Base-by-base conservation (phyloP, 495 filamentous ascomycete genomes). In the Annulohypoxylon moriforme region DNA sequence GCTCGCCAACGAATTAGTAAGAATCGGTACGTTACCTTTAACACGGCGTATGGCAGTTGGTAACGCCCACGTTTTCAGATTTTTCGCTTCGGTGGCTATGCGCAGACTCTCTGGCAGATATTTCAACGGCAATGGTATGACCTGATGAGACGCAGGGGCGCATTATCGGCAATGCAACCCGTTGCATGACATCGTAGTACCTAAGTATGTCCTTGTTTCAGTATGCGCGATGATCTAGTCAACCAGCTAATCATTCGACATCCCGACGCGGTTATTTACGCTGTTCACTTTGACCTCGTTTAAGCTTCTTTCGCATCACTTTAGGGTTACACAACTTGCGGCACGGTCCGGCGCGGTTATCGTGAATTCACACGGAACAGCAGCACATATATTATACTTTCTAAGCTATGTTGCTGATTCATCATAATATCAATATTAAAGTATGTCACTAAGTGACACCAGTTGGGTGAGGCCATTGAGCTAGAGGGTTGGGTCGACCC, bases 341-440 rank as follows among this genome's bases (percentile, higher is more conserved):
- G 68, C 63, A 27, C 69, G 63, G 59, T 11, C 57, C 63, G 69
- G 42, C 40, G 49, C 69, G 59, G 63, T 58, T 46, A 65, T 65
- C 36, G 22, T 34, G 8, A 64, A 53, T 36, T 20, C 56, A 25
- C 25, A 42, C 18, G 8, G 31, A 29, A n/a, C 36, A 40, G n/a
- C 46, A 29, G 8, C 31, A 46, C 16, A 25, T 31, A 20, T 25
- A 14, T 14, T 25, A 29, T 6, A 40, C 18, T 3, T 6, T 27
- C 27, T 47, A 38, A 40, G 4, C 36, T 67, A 55, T 53, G 40
- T 42, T 11, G 22, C 8, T 2, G 3, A 55, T 6, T 64, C 22
- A 25, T 24, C 10, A 31, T 34, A 27, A 13, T 47, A 18, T 44
- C 49, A 18, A 18, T 3, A n/a, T 18, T 25, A 11, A 7, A 33